A percentile compares a stretch with the other conserved stretches of the same genome.
Conservation (phyloP, 495 filamentous ascomycete genomes). For the Schizothecium vesticola region DNA sequence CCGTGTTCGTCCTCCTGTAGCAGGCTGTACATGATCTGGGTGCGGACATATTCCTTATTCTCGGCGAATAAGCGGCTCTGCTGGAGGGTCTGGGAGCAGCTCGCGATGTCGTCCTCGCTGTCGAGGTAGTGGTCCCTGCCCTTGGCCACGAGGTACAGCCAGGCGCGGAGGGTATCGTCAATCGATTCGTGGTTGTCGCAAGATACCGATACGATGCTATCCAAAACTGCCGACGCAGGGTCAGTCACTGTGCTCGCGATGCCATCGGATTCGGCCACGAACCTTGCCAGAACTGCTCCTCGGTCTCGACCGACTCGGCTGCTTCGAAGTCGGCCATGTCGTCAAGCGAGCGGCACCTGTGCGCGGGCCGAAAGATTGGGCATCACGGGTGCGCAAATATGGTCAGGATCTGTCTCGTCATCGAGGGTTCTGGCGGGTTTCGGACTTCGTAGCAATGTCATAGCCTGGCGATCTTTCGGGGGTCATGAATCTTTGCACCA, state of each 20-base stretch:
- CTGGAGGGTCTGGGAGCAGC: slow-evolving; percentile 76
- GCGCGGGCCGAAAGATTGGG: slow-evolving; percentile 5
- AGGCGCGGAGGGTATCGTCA: slow-evolving; percentile 80
- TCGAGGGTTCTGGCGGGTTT: slow-evolving; percentile 1
- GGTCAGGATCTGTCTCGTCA: slow-evolving; percentile 6
- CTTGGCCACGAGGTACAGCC: slow-evolving; percentile 69
- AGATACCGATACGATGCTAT: slow-evolving; percentile 66
- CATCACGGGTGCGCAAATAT: slow-evolving; percentile 21
- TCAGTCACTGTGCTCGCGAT: neutral
- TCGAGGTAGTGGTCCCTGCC: slow-evolving; percentile 78
- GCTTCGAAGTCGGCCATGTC: slow-evolving; percentile 60
- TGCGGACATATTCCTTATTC: slow-evolving; percentile 82
- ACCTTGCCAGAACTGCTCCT: slow-evolving; percentile 94
- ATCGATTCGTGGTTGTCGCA: slow-evolving; percentile 72
- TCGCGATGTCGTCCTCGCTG: slow-evolving; percentile 80
- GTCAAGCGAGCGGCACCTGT: slow-evolving; percentile 23
- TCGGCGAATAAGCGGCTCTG: slow-evolving; percentile 65
- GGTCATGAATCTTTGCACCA: neutral
- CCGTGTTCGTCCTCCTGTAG: slow-evolving; percentile 82
- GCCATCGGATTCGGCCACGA: slow-evolving; percentile 23
- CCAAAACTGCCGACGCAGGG: slow-evolving; percentile 56
- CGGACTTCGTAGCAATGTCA: slow-evolving; percentile 5
- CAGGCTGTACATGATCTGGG: slow-evolving; percentile 86
- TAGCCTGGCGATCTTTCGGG: slow-evolving; percentile 5
- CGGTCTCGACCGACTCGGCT: slow-evolving; percentile 62